These are phyloP conservation scores for Hamigera avellanea DNA, from an alignment of 495 filamentous ascomycete genomes.

Conservation along the genomic window DNA sequence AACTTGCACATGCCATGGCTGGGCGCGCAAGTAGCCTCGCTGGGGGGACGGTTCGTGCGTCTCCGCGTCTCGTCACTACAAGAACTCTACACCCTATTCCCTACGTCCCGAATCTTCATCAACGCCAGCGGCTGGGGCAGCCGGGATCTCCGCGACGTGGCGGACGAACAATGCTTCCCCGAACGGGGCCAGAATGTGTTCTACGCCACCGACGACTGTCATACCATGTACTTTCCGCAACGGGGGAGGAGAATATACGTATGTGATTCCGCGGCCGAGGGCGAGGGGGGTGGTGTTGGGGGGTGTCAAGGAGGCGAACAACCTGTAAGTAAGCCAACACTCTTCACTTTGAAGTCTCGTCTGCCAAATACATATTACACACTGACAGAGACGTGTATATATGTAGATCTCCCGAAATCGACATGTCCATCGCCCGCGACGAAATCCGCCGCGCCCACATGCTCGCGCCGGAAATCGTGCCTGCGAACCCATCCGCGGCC, in stretches of 20 bases:
- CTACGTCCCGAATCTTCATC: constrained; percentile 28
- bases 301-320: constrained; percentile 32
- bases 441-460: constrained; percentile 30
- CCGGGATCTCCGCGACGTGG: constrained; percentile 23
- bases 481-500: constrained; percentile 18
- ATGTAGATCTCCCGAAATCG: constrained; percentile 21
- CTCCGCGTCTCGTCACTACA: constrained; percentile 26
- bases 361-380: too few species aligned
- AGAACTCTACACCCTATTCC: constrained; percentile 27
- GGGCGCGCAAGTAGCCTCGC: constrained; percentile 13
- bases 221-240: constrained; percentile 24
- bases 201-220: constrained; percentile 17
- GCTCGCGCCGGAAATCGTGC: constrained; percentile 29
- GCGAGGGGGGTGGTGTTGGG: constrained; percentile 34
- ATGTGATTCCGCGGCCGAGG: constrained; percentile 35
- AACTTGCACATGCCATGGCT: constrained; percentile 32
- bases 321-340: constrained; percentile 15
- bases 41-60: constrained; percentile 28
- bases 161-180: constrained; percentile 27
- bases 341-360: too few species aligned
- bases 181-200: constrained; percentile 36
- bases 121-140: constrained; percentile 34
- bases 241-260: constrained; percentile 37
- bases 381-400: background rate
- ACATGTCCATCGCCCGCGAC: constrained; percentile 27